These are phyloP conservation scores for Globisporangium sylvaticum DNA, from an alignment of 352 stramenopile genomes.

Conservation along the genomic window DNA sequence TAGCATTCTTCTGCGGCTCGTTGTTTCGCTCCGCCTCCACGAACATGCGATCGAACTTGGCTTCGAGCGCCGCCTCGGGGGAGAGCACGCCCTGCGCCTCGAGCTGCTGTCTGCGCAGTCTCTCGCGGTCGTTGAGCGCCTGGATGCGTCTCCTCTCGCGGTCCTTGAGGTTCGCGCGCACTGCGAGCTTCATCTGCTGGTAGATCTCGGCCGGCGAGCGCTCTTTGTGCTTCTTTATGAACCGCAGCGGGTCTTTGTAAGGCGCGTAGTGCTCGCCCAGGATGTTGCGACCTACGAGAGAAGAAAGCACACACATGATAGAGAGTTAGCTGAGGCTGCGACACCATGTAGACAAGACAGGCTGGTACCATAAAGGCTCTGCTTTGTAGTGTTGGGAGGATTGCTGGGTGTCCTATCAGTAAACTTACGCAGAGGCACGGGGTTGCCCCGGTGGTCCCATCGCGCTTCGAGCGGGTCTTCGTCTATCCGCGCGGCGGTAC, in stretches of 20 bases:
- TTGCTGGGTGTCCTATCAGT: too few species aligned
- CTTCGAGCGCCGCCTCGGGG: slow-evolving; percentile 11
- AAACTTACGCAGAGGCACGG: slow-evolving; percentile 23
- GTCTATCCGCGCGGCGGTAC: neutral
- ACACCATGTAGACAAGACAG: neutral
- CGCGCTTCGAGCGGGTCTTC: slow-evolving; percentile 24
- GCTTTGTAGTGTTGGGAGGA: too few species aligned
- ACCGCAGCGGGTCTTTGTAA: slow-evolving; percentile 14
- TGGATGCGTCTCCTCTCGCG: slow-evolving; percentile 23
- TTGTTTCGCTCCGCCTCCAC: neutral
- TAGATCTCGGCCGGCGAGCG: slow-evolving; percentile 15
- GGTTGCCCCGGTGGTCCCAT: slow-evolving; percentile 14
- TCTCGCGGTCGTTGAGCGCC: slow-evolving; percentile 20
- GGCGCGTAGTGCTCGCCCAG: slow-evolving; percentile 24
- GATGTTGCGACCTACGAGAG: slow-evolving; percentile 19
- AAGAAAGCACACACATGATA: neutral
- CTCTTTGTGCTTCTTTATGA: neutral
- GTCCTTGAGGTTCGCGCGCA: slow-evolving; percentile 17
- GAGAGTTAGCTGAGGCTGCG: neutral
- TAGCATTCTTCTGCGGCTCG: neutral
- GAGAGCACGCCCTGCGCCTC: neutral
- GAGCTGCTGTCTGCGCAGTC: neutral
- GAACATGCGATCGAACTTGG: slow-evolving; percentile 15
- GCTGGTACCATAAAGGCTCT: neutral
- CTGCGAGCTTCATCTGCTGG: slow-evolving; percentile 15